Conservation (phyloP, 2,329 filamentous ascomycete species). For the Aureobasidium lini region DNA sequence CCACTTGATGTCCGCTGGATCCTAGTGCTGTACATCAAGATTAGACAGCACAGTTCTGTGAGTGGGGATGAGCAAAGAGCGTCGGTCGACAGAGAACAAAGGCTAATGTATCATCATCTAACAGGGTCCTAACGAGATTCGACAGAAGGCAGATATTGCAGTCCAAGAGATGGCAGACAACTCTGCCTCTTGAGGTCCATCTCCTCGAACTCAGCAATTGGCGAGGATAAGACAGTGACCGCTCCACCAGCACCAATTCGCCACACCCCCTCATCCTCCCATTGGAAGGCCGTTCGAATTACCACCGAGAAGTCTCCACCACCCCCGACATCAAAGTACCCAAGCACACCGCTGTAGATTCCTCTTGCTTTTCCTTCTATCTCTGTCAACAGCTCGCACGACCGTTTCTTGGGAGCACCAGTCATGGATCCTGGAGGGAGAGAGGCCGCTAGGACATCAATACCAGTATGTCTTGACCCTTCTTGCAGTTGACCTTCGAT, state of each 20-base stretch:
- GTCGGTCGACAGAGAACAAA: not conserved
- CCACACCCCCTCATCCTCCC: slow-evolving; percentile 61
- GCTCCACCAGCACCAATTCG: slow-evolving; percentile 83
- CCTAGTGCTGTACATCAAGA: not conserved
- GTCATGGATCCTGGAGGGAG: slow-evolving; percentile 94
- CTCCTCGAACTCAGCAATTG: slow-evolving; percentile 78
- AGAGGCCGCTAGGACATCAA: slow-evolving; percentile 68
- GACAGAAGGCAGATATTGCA: not conserved
- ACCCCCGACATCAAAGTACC: slow-evolving; percentile 81
- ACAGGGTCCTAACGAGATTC: not conserved
- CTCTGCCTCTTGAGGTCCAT: slow-evolving; percentile 51
- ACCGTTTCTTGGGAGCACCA: slow-evolving; percentile 87
- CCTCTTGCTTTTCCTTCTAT: slow-evolving; percentile 64
- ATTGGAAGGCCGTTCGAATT: slow-evolving; percentile 73
- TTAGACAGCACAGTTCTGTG: not conserved
- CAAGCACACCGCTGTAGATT: slow-evolving; percentile 81
- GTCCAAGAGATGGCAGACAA: slow-evolving; percentile 15
- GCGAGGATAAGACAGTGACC: slow-evolving; percentile 74
- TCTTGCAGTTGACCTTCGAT: slow-evolving; percentile 59
- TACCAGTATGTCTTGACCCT: slow-evolving; percentile 45
- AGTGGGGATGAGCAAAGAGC: not conserved
- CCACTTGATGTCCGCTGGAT: not conserved
- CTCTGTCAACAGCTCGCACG: slow-evolving; percentile 68
- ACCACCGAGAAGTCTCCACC: slow-evolving; percentile 86
- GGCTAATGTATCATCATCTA: not conserved